A percentile compares a stretch with the other conserved stretches of the same genome.
These are phyloP conservation scores for Solanum hybrid DNA, from an alignment of 305 asterid species.

Conservation along the genomic window DNA sequence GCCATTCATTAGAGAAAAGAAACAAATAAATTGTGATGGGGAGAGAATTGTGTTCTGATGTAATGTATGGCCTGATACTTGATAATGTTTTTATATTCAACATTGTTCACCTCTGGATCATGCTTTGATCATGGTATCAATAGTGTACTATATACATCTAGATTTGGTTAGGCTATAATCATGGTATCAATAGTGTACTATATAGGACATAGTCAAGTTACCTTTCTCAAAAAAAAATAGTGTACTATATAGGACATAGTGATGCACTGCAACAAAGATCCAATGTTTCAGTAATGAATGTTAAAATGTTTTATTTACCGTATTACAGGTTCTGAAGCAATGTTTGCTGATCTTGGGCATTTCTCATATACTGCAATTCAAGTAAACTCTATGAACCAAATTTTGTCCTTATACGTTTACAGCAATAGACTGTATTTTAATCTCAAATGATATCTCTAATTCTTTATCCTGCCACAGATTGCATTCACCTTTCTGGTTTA, in stretches of 20 bases:
- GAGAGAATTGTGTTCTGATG: background rate
- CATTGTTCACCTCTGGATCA: background rate
- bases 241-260: background rate
- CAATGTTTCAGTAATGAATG: background rate
- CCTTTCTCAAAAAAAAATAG: background rate
- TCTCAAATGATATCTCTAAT: background rate
- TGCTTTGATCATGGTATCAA: background rate
- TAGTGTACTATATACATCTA: background rate
- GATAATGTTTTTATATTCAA: background rate
- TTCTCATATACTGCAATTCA: conserved; percentile 87
- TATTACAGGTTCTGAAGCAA: conserved; percentile 88
- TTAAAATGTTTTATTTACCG: background rate
- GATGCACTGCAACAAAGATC: background rate
- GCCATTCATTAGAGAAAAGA: background rate
- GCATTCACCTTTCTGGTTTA: conserved; percentile 93
- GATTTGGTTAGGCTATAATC: background rate
- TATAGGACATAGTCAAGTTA: background rate
- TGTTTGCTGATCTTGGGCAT: conserved; percentile 99
- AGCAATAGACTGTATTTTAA: background rate
- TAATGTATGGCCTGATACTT: background rate
- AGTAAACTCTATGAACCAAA: conserved; percentile 24
- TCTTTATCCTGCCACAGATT: conserved; percentile 43
- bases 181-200: background rate
- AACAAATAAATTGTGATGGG: background rate
- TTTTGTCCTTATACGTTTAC: background rate